phyloP scores from a whole-genome alignment of 129 eudicot species.

The Calendula officinalis region DNA sequence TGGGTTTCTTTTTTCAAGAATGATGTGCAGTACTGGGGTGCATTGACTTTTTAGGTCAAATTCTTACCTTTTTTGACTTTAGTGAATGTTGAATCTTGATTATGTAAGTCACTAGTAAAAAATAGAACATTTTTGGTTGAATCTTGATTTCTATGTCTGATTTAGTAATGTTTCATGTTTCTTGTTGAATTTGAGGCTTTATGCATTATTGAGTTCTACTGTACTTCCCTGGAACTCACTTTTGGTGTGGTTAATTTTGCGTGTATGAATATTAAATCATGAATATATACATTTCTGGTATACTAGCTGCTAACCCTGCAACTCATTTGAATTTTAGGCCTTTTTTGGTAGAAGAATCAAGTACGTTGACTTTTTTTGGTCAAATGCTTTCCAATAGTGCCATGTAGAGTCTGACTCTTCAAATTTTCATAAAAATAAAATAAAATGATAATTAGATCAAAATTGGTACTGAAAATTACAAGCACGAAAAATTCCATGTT shows the following conservation, averaged over 20 bases:
- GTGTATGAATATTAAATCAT: slow-evolving; percentile 16
- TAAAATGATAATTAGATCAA: neutral
- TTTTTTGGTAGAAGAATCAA: slow-evolving; percentile 17
- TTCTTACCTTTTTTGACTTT: neutral
- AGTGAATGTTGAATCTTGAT: neutral
- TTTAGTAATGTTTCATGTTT: slow-evolving; percentile 4
- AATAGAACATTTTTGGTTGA: slow-evolving; percentile 1
- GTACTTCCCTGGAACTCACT: slow-evolving; percentile 12
- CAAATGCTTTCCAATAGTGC: slow-evolving; percentile 9
- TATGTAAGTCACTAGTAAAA: neutral
- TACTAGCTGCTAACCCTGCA: slow-evolving; percentile 9
- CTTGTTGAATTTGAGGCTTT: slow-evolving; percentile 10
- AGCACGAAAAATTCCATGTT: slow-evolving; percentile 1
- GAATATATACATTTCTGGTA: neutral
- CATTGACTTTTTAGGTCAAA: neutral
- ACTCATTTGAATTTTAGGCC: slow-evolving; percentile 4
- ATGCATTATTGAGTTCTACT: slow-evolving; percentile 9
- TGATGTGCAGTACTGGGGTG: neutral
- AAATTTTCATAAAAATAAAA: neutral
- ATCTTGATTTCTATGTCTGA: slow-evolving; percentile 19
- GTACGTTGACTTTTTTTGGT: slow-evolving; percentile 15
- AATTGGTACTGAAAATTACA: slow-evolving; percentile 4
- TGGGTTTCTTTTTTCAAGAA: neutral
- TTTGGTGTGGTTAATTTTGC: slow-evolving; percentile 3
- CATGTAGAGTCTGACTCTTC: neutral